Conservation (phyloP, 169 alveolate genomes). For the Eimeria sp. region DNA sequence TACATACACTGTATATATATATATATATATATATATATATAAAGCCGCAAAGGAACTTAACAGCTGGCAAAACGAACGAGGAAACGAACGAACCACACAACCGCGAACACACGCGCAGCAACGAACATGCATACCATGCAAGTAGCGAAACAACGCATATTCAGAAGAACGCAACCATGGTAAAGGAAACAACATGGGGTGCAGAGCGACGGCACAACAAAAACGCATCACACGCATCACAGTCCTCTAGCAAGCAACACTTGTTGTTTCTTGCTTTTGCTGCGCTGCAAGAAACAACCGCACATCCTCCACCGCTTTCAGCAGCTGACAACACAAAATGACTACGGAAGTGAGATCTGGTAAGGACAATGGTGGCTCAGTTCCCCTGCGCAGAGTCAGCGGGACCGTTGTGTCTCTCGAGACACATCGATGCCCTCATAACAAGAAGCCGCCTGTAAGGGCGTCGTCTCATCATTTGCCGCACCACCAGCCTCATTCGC, state of each 20-base stretch:
- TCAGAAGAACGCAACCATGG: too few relatives aligned
- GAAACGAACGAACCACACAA: background rate
- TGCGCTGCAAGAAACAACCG: background rate
- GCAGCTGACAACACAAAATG: background rate
- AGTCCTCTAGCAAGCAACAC: too few relatives aligned
- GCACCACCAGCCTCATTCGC: background rate
- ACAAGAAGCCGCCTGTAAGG: constrained; percentile 5
- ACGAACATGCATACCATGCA: too few relatives aligned
- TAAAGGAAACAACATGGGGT: too few relatives aligned
- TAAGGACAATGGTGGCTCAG: background rate
- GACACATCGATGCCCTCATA: constrained; percentile 39
- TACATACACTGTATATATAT: too few relatives aligned
- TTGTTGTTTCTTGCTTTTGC: too few relatives aligned
- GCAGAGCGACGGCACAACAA: too few relatives aligned
- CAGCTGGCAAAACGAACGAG: background rate
- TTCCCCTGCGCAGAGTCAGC: constrained; percentile 75
- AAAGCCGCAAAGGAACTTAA: too few relatives aligned
- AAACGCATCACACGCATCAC: too few relatives aligned
- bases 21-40: too few relatives aligned
- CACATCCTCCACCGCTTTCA: too few relatives aligned
- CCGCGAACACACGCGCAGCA: background rate
- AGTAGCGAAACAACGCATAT: too few relatives aligned
- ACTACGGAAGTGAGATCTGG: background rate
- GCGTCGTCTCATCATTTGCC: constrained; percentile 30
- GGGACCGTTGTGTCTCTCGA: constrained; percentile 17